Percentiles rank a stretch among this genome's conserved stretches.
Evolutionary conservation across 768 basidiomycete species (phyloP).

Genomic region (Kwoniella europaea): DNA sequence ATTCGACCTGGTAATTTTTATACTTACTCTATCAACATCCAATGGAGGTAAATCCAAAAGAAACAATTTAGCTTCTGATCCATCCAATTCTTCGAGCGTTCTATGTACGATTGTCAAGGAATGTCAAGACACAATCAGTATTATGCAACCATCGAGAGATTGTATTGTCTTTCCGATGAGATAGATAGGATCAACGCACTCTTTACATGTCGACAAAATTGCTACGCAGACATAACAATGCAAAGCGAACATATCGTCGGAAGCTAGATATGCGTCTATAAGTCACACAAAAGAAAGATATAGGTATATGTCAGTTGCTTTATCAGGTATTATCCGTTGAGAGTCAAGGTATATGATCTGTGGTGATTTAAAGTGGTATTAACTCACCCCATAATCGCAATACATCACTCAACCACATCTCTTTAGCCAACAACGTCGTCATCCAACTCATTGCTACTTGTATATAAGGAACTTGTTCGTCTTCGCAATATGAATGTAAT

Average conservation of each 20-base stretch:
- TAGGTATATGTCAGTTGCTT: too few relatives aligned
- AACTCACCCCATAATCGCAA: slow-evolving; percentile 51
- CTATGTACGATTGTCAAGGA: slow-evolving; percentile 9
- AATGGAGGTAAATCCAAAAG: slow-evolving; percentile 50
- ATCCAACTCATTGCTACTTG: slow-evolving; percentile 59
- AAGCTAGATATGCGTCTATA: slow-evolving; percentile 50
- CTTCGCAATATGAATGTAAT: slow-evolving; percentile 49
- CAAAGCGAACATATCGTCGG: slow-evolving; percentile 52
- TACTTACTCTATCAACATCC: slow-evolving; percentile 50
- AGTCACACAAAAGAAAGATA: too few relatives aligned
- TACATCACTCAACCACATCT: slow-evolving; percentile 53
- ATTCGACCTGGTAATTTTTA: background rate
- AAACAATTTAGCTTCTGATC: slow-evolving; percentile 52
- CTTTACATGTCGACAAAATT: slow-evolving; percentile 48
- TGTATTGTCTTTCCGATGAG: background rate
- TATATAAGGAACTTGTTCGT: slow-evolving; percentile 49
- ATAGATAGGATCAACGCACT: slow-evolving; percentile 31
- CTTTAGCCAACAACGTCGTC: slow-evolving; percentile 38
- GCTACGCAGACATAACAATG: slow-evolving; percentile 55
- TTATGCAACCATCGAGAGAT: too few relatives aligned
- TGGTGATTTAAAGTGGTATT: background rate
- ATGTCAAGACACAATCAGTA: too few relatives aligned
- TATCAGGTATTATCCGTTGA: too few relatives aligned
- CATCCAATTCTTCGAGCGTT: slow-evolving; percentile 52
- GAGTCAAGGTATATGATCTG: too few relatives aligned